These are phyloP conservation scores for Bruguiera parviflora DNA, from an alignment of 345 rosid genomes.

Conservation along the genomic window DNA sequence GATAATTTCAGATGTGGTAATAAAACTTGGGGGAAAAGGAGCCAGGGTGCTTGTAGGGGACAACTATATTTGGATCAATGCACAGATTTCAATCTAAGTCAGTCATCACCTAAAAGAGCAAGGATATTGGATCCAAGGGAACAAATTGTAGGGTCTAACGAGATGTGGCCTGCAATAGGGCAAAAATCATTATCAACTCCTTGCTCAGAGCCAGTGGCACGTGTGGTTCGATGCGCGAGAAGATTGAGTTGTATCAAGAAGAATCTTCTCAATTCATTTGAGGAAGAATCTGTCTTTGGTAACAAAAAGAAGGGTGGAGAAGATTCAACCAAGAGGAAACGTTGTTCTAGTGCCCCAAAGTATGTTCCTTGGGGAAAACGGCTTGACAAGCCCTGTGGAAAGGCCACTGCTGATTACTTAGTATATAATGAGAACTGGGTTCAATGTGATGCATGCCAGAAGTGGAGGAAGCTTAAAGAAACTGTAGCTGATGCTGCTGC, in stretches of 20 bases:
- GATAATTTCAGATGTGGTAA: conserved; percentile 32
- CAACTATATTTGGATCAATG: conserved; percentile 38
- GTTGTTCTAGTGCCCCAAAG: conserved; percentile 13
- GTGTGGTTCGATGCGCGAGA: conserved; percentile 42
- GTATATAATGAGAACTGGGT: conserved; percentile 65
- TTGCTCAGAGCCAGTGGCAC: conserved; percentile 28
- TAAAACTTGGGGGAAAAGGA: conserved; percentile 40
- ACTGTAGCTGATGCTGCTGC: conserved; percentile 41
- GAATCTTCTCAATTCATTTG: conserved; percentile 54
- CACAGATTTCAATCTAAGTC: conserved; percentile 23
- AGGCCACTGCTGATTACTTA: conserved; percentile 29
- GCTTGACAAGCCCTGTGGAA: conserved; percentile 24
- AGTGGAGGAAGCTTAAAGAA: conserved; percentile 79
- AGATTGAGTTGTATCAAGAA: conserved; percentile 52
- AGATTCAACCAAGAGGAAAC: conserved; percentile 31
- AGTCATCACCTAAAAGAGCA: conserved; percentile 49
- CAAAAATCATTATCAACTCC: conserved; percentile 23
- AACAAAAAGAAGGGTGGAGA: conserved; percentile 31
- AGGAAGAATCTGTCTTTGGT: conserved; percentile 32
- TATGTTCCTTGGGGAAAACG: conserved; percentile 17
- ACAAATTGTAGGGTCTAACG: conserved; percentile 31
- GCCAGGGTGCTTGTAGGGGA: conserved; percentile 41
- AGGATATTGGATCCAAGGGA: conserved; percentile 41
- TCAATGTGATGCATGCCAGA: conserved; percentile 87
- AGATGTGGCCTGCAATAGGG: conserved; percentile 29